These are phyloP conservation scores for Alternaria brassicicola DNA, from an alignment of 2,329 filamentous ascomycete genomes.

Conservation along the genomic window DNA sequence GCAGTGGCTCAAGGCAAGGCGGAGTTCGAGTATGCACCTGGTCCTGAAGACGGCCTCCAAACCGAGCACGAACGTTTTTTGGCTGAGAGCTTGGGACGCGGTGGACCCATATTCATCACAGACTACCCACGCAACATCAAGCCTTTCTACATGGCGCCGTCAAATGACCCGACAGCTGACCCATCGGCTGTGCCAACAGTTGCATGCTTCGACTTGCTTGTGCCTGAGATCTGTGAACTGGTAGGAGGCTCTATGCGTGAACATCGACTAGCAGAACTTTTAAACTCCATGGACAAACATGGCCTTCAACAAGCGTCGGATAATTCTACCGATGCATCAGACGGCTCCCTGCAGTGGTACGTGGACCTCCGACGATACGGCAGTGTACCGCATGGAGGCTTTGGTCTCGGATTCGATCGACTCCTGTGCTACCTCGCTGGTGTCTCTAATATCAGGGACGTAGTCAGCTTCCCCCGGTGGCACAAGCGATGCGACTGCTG, in stretches of 20 bases:
- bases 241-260: constrained; percentile 90
- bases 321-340: constrained; percentile 22
- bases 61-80: constrained; percentile 93
- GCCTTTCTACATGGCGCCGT: constrained; percentile 84
- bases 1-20: constrained; percentile 58
- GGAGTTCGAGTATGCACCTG: constrained; percentile 70
- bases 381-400: constrained; percentile 89
- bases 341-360: constrained; percentile 74
- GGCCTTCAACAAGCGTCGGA: constrained; percentile 59
- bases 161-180: constrained; percentile 19
- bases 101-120: constrained; percentile 83
- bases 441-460: constrained; percentile 80
- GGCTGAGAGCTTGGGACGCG: constrained; percentile 68
- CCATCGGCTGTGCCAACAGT: constrained; percentile 61
- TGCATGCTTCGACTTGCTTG: constrained; percentile 87
- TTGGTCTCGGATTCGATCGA: constrained; percentile 88
- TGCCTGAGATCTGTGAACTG: constrained; percentile 85
- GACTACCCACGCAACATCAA: constrained; percentile 90
- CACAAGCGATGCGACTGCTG: constrained; percentile 60
- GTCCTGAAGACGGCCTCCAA: constrained; percentile 77
- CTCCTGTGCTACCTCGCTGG: constrained; percentile 83
- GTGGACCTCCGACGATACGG: constrained; percentile 86
- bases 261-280: constrained; percentile 71
- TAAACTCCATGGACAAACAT: constrained; percentile 72
- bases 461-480: constrained; percentile 84